These are phyloP conservation scores for Aspergillus bombycis DNA, from an alignment of 2,329 filamentous ascomycete species.

Conservation along the genomic window DNA sequence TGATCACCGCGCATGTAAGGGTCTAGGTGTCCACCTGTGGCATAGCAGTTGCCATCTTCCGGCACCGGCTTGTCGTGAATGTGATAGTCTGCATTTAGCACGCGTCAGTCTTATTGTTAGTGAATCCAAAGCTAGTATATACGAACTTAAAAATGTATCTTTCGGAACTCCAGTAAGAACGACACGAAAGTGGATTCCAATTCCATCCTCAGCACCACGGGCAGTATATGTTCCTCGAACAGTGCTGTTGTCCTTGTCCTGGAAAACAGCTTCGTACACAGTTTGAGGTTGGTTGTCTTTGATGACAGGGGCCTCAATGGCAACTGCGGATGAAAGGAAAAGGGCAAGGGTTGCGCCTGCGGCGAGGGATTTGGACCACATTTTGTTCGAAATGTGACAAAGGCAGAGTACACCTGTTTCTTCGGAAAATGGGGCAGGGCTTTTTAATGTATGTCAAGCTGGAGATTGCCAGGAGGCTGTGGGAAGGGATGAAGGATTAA, in stretches of 20 bases:
- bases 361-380: conserved; percentile 13
- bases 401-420: background rate
- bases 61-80: conserved; percentile 69
- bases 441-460: background rate
- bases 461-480: background rate
- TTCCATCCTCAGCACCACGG: conserved; percentile 51
- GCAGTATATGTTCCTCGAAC: conserved; percentile 59
- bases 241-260: conserved; percentile 56
- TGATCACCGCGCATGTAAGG: conserved; percentile 68
- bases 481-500: background rate
- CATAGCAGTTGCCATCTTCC: conserved; percentile 70
- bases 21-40: conserved; percentile 70
- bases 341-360: conserved; percentile 13
- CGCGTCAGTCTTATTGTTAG: conserved; percentile 30
- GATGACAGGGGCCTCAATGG: conserved; percentile 46
- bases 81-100: conserved; percentile 62
- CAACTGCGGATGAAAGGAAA: conserved; percentile 11
- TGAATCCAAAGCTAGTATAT: conserved; percentile 47
- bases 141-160: conserved; percentile 25
- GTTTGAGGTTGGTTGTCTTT: conserved; percentile 59
- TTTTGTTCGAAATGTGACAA: conserved; percentile 8
- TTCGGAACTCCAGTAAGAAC: conserved; percentile 62
- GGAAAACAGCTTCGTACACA: conserved; percentile 61
- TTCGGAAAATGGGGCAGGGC: background rate
- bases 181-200: conserved; percentile 60